Conservation (phyloP, 2,329 filamentous ascomycete genomes). For the Alternaria angustiovoidea region DNA sequence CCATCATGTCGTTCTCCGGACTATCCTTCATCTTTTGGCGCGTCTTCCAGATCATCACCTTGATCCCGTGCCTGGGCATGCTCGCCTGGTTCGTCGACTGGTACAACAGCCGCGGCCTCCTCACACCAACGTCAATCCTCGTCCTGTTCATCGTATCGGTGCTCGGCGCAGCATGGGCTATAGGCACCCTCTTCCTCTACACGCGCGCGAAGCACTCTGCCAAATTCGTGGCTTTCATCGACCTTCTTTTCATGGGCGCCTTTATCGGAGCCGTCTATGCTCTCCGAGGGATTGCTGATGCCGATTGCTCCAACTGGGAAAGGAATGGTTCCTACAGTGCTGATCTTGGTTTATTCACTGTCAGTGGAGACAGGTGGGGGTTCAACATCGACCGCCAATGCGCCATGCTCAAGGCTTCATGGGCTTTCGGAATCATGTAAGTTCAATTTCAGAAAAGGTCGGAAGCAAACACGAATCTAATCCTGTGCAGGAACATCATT, state of each 20-base stretch:
- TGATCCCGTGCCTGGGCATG: conserved; percentile 71
- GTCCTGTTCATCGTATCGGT: conserved; percentile 71
- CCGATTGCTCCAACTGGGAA: conserved; percentile 72
- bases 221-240: conserved; percentile 67
- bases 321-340: conserved; percentile 60
- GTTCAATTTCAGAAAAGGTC: conserved; percentile 21
- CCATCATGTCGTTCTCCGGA: conserved; percentile 59
- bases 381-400: conserved; percentile 76
- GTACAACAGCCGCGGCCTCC: conserved; percentile 63
- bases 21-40: conserved; percentile 70
- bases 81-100: conserved; percentile 67
- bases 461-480: conserved; percentile 31
- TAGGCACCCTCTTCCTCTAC: conserved; percentile 68
- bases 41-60: conserved; percentile 66
- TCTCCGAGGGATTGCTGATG: conserved; percentile 64
- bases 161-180: conserved; percentile 67
- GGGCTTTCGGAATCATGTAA: conserved; percentile 89
- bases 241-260: conserved; percentile 69
- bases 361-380: conserved; percentile 58
- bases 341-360: conserved; percentile 69
- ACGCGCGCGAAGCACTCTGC: conserved; percentile 66
- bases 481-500: conserved; percentile 44
- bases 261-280: conserved; percentile 68
- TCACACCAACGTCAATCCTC: conserved; percentile 68
- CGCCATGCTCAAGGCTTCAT: conserved; percentile 89